Percentiles rank a stretch among this genome's conserved stretches.
These are phyloP conservation scores for Alisma plantagoaquatica DNA, from an alignment of 106 monocot genomes.

Conservation along the genomic window DNA sequence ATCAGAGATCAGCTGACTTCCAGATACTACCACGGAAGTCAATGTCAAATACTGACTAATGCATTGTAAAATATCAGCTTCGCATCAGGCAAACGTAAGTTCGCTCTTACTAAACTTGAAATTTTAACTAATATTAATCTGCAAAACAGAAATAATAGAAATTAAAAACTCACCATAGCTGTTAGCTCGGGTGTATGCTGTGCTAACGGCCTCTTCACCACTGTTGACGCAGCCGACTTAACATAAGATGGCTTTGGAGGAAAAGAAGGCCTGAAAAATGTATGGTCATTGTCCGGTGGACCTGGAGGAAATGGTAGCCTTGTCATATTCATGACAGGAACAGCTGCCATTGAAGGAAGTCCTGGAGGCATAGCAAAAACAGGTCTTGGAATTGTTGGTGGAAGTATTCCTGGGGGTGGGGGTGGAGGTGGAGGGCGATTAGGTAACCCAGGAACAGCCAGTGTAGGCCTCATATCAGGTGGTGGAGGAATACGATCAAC, in stretches of 20 bases:
- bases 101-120: no score
- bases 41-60: no score
- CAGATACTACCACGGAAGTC: no score
- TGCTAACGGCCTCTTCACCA: conserved; percentile 91
- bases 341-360: conserved; percentile 37
- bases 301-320: conserved; percentile 27
- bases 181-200: conserved; percentile 94
- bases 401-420: conserved; percentile 44
- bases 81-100: no score
- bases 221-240: conserved; percentile 94
- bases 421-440: conserved; percentile 45
- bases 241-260: conserved; percentile 94
- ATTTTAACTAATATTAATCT: no score
- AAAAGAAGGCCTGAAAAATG: conserved; percentile 19
- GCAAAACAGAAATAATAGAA: no score
- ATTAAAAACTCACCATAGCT: conserved; percentile 86
- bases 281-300: conserved; percentile 33
- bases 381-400: conserved; percentile 28
- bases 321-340: no score
- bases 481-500: conserved; percentile 56
- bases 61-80: no score
- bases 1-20: no score
- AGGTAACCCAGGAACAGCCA: conserved; percentile 34
- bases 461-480: conserved; percentile 39
- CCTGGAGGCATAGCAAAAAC: conserved; percentile 43